These are phyloP conservation scores for Neonectria ditissima DNA, from an alignment of 2,329 filamentous ascomycete species.

Conservation along the genomic window DNA sequence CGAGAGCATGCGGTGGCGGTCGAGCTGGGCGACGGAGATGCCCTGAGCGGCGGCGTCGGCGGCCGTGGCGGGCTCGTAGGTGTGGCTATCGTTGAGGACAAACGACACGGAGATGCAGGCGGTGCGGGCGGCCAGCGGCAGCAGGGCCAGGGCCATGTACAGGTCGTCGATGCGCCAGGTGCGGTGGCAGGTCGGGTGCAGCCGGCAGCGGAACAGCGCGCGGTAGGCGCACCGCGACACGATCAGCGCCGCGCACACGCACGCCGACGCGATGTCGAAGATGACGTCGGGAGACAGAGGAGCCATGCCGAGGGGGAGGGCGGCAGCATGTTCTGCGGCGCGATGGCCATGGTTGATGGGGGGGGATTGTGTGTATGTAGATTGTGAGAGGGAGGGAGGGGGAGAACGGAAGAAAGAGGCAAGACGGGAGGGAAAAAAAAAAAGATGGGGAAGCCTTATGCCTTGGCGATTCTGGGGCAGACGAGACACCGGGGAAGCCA, in stretches of 20 bases:
- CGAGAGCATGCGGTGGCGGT: constrained; percentile 39
- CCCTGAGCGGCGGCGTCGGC: constrained; percentile 34
- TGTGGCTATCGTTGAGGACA: constrained; percentile 44
- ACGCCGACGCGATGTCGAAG: constrained; percentile 45
- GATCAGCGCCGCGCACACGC: constrained; percentile 45
- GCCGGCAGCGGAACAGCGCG: constrained; percentile 42
- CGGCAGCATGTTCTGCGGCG: too few species aligned
- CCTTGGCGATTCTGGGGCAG: too few species aligned
- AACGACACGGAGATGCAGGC: constrained; percentile 42
- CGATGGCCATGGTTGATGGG: too few species aligned
- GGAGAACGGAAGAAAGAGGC: too few species aligned
- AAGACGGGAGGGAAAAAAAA: too few species aligned
- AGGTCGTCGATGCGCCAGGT: constrained; percentile 48
- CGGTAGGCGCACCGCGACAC: constrained; percentile 46
- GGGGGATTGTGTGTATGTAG: too few species aligned
- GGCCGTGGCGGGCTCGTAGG: constrained; percentile 36
- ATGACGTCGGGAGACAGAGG: constrained; percentile 41
- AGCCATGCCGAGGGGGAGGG: too few species aligned
- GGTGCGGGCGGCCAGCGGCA: constrained; percentile 46
- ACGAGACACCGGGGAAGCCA: too few species aligned
- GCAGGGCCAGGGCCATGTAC: constrained; percentile 48
- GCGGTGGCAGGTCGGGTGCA: constrained; percentile 46
- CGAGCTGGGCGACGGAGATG: constrained; percentile 30
- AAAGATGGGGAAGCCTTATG: too few species aligned
- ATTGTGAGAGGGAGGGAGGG: too few species aligned